Conservation (phyloP, 331 rosid species). For the Malus hybrid region DNA sequence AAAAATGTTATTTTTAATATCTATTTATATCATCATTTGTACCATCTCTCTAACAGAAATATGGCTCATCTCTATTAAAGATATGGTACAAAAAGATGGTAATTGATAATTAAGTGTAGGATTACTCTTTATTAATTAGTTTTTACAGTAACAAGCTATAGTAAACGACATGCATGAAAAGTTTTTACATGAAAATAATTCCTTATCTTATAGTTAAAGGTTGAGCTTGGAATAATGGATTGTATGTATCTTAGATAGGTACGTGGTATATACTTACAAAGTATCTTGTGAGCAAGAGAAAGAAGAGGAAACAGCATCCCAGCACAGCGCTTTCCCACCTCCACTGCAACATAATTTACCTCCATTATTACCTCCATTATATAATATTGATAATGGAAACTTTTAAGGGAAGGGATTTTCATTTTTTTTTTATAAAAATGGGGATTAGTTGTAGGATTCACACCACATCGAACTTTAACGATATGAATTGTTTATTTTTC, state of each 20-base stretch:
- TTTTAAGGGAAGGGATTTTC: too few relatives aligned
- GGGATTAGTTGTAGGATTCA: too few relatives aligned
- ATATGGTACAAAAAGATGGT: too few relatives aligned
- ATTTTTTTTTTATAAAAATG: too few relatives aligned
- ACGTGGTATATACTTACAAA: conserved; percentile 20
- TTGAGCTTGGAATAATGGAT: background rate
- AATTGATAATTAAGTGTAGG: too few relatives aligned
- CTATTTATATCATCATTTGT: too few relatives aligned
- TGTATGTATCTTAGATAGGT: background rate
- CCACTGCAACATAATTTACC: conserved; percentile 26
- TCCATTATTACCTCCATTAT: background rate
- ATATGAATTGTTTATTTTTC: too few relatives aligned
- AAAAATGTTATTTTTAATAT: too few relatives aligned
- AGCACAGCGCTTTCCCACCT: conserved; percentile 44
- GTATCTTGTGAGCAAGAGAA: conserved; percentile 31
- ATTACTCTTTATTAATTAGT: background rate
- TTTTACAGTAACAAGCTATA: background rate
- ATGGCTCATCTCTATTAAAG: too few relatives aligned
- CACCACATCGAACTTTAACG: too few relatives aligned
- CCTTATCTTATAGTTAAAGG: background rate
- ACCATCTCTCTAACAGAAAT: too few relatives aligned
- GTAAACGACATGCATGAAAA: background rate
- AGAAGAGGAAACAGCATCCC: conserved; percentile 36
- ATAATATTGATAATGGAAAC: too few relatives aligned
- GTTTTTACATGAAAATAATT: background rate